These are phyloP conservation scores for Pythium oligandrum DNA, from an alignment of 352 stramenopile species.

Conservation along the genomic window DNA sequence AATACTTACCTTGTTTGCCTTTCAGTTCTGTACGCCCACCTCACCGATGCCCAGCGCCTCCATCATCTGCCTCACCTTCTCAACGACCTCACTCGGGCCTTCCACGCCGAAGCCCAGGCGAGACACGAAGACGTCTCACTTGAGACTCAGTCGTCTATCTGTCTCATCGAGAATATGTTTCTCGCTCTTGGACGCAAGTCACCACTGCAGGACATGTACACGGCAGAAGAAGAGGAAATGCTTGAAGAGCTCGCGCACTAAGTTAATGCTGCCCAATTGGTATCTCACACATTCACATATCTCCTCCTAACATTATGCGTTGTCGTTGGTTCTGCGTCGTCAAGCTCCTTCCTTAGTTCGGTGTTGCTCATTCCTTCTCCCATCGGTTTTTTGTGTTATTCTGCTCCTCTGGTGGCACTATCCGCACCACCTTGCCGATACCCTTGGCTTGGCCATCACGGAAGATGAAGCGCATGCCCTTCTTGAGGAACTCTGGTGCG, in stretches of 20 bases:
- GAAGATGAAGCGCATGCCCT: slow-evolving; percentile 97
- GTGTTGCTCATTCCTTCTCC: too few species aligned
- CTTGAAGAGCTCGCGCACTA: slow-evolving; percentile 36
- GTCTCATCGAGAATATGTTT: slow-evolving; percentile 62
- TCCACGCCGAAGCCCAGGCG: slow-evolving; percentile 21
- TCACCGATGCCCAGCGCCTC: slow-evolving; percentile 36
- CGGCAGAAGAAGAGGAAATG: slow-evolving; percentile 67
- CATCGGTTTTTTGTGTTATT: too few species aligned
- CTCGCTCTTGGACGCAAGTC: slow-evolving; percentile 44
- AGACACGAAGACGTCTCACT: slow-evolving; percentile 39
- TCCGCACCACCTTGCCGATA: slow-evolving; percentile 90
- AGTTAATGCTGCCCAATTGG: too few species aligned
- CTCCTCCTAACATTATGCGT: too few species aligned
- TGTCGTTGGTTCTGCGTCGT: too few species aligned
- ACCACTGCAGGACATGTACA: slow-evolving; percentile 75
- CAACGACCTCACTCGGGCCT: slow-evolving; percentile 27
- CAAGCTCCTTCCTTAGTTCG: too few species aligned
- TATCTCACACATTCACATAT: too few species aligned
- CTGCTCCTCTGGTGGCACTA: slow-evolving; percentile 29
- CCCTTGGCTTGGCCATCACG: slow-evolving; percentile 96
- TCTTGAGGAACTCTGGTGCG: slow-evolving; percentile 93
- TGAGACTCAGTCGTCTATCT: slow-evolving; percentile 65
- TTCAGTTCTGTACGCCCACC: slow-evolving; percentile 4
- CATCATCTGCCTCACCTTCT: slow-evolving; percentile 38
- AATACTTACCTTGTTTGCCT: not conserved